Evolutionary conservation across 2,329 filamentous ascomycete genomes (phyloP).

Genomic region (Zasmidium angulare): DNA sequence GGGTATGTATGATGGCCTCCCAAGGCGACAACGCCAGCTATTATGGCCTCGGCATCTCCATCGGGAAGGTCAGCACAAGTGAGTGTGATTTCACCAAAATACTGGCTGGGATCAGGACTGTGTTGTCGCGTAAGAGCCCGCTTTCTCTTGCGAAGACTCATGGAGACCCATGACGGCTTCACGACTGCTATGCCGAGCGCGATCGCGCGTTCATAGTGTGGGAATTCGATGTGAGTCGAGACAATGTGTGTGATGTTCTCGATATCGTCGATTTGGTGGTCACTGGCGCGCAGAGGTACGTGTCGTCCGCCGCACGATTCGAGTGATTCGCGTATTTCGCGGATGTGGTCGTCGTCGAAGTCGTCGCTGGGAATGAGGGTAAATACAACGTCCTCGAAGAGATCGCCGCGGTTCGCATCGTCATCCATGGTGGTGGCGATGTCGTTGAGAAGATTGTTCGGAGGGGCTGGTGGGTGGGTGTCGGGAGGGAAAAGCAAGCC

Average conservation of each 20-base stretch:
- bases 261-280: slow-evolving; percentile 39
- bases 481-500: neutral
- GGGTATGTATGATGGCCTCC: slow-evolving; percentile 77
- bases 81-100: slow-evolving; percentile 81
- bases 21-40: slow-evolving; percentile 83
- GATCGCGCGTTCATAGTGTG: slow-evolving; percentile 74
- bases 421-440: slow-evolving; percentile 16
- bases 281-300: slow-evolving; percentile 40
- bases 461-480: no score
- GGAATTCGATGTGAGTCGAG: slow-evolving; percentile 82
- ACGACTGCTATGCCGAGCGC: slow-evolving; percentile 82
- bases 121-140: slow-evolving; percentile 77
- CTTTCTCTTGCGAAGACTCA: slow-evolving; percentile 68
- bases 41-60: slow-evolving; percentile 87
- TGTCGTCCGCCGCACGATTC: slow-evolving; percentile 51
- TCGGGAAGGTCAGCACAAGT: slow-evolving; percentile 81
- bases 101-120: slow-evolving; percentile 86
- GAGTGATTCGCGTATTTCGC: slow-evolving; percentile 39
- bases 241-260: slow-evolving; percentile 63
- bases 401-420: slow-evolving; percentile 13
- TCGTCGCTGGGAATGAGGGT: slow-evolving; percentile 44
- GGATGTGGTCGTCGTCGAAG: slow-evolving; percentile 41
- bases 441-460: neutral
- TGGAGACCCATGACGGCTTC: slow-evolving; percentile 74
- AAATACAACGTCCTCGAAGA: slow-evolving; percentile 44